Evolutionary conservation across 225 moss, liverwort and hornwort species (phyloP), one percentile per base, ranked within the genome.

Genomic region (Polytrichum commune): DNA sequence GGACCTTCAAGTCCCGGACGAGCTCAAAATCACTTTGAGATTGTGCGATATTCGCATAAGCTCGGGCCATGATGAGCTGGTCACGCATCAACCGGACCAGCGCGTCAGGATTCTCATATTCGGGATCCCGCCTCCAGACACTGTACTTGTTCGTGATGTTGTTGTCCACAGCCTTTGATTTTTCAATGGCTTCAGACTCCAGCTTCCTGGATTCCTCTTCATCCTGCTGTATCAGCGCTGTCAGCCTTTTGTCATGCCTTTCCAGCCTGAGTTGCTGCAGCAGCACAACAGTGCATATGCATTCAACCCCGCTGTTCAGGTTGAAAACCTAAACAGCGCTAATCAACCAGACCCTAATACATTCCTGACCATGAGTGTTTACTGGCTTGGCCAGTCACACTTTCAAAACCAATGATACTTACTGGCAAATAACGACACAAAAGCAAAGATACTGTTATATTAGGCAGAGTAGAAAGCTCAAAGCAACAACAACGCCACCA

Each of bases 51-150:
- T 81, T 73, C 54, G 83, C 77, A 73, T 81, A 89, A 29, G 83
- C 27, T 63, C 85, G 83, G 69, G 89, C 89, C 89, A 89, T 89
- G 30, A 89, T 84, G 72, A 89, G 77, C 71, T 89, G 89, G 69
- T 89, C 89, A n/a, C 89, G 77, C 89, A 89, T 89, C 73, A 89
- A 75, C 66, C 89, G 76, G 3, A 86, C 83, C 29, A 86, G 72
- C 0, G 89, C 85, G 78, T 89, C 89, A 46, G 86, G 81, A 67
- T 83, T 86, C 56, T 86, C 86, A 73, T 85, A 85, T 56, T 89
- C 89, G 22, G 83, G 83, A 72, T 83, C 83, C 74, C 81, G 83
- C 74, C 89, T 83, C 89, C 89, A 89, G 20, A 75, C 81, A 77
- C 86, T 89, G 56, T 86, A 86, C 66, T 86, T 86, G 29, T 73